phyloP scores from a whole-genome alignment of 495 filamentous ascomycete species.

The Evernia prunastri region DNA sequence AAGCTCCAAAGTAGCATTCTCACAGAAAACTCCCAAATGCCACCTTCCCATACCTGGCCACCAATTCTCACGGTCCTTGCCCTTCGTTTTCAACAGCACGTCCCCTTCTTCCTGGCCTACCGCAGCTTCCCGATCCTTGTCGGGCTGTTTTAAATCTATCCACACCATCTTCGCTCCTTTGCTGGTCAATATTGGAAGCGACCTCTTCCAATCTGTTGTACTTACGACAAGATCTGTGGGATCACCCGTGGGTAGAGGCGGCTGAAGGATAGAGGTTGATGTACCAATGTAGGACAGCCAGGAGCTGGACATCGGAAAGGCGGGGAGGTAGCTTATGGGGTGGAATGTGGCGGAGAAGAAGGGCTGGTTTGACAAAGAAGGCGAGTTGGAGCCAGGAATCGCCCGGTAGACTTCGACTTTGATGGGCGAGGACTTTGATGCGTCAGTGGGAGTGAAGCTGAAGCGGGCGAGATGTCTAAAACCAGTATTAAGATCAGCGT shows the following conservation, averaged over 20 bases:
- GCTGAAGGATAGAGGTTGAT: slow-evolving; percentile 36
- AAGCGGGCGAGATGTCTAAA: slow-evolving; percentile 44
- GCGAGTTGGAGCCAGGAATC: slow-evolving; percentile 29
- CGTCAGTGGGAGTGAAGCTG: slow-evolving; percentile 34
- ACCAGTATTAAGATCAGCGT: not conserved
- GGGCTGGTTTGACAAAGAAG: slow-evolving; percentile 37
- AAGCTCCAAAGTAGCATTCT: slow-evolving; percentile 37
- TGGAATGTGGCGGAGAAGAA: slow-evolving; percentile 42
- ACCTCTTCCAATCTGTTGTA: slow-evolving; percentile 33
- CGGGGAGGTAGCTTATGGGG: slow-evolving; percentile 36
- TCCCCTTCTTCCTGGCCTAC: slow-evolving; percentile 21
- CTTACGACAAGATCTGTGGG: slow-evolving; percentile 30
- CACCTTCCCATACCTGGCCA: slow-evolving; percentile 43
- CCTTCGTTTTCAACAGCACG: slow-evolving; percentile 18
- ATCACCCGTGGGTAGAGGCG: slow-evolving; percentile 38
- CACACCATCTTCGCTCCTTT: slow-evolving; percentile 30
- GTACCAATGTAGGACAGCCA: slow-evolving; percentile 33
- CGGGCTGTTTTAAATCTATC: slow-evolving; percentile 36
- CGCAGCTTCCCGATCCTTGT: slow-evolving; percentile 17
- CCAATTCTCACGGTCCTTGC: slow-evolving; percentile 32
- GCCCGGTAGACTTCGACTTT: slow-evolving; percentile 41
- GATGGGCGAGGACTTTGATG: slow-evolving; percentile 20
- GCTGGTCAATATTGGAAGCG: slow-evolving; percentile 26
- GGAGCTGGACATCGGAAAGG: slow-evolving; percentile 37
- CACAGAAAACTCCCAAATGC: slow-evolving; percentile 39